phyloP scores from a whole-genome alignment of 1,139 yeast genomes.

The Pichia sp. region DNA sequence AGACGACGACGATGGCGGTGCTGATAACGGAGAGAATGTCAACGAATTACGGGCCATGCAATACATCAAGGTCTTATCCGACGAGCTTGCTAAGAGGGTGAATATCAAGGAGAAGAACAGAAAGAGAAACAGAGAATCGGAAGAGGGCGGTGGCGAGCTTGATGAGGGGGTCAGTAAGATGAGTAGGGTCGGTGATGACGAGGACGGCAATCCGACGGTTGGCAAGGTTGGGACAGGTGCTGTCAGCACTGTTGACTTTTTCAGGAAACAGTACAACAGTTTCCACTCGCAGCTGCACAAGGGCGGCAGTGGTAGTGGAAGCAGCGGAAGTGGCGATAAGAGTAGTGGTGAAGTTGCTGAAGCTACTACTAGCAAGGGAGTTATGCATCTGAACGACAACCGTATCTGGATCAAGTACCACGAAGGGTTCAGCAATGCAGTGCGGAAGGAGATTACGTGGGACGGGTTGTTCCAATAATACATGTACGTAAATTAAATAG shows the following conservation, averaged over 20 bases:
- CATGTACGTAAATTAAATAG: too few relatives aligned
- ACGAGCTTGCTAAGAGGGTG: neutral
- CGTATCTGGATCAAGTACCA: slow-evolving; percentile 90
- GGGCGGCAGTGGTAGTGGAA: neutral
- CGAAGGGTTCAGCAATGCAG: slow-evolving; percentile 96
- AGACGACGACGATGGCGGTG: neutral
- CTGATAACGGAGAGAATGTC: neutral
- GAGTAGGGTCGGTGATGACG: too few relatives aligned
- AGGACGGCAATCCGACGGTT: neutral
- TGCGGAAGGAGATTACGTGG: slow-evolving; percentile 84
- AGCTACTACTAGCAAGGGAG: slow-evolving; percentile 1
- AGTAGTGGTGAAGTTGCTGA: neutral
- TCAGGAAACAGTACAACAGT: slow-evolving; percentile 32
- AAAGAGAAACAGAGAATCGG: neutral
- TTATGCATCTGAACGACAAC: slow-evolving; percentile 27
- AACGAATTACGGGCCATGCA: slow-evolving; percentile 11
- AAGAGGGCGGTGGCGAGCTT: slow-evolving; percentile 6
- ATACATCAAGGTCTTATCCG: slow-evolving; percentile 4
- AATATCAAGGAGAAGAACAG: neutral
- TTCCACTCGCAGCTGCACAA: slow-evolving; percentile 10
- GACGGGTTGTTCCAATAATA: slow-evolving; percentile 46
- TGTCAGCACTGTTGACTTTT: slow-evolving; percentile 32
- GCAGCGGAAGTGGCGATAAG: neutral
- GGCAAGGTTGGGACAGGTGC: slow-evolving; percentile 10
- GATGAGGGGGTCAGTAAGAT: neutral